phyloP scores from a whole-genome alignment of 1,139 yeast species.

The Saccharomyces hybrid region DNA sequence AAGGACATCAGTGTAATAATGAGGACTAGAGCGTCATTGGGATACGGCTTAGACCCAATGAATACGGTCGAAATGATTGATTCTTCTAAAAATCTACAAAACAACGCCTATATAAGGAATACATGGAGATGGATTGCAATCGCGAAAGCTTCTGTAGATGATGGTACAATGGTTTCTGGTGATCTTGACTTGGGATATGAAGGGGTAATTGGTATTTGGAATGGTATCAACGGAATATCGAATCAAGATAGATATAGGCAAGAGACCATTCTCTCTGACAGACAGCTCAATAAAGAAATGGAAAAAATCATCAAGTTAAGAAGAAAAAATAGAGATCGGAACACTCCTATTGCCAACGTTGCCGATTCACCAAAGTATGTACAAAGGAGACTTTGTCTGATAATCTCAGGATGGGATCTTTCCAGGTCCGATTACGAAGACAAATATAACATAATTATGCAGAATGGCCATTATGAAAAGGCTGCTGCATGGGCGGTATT shows the following conservation, averaged over 20 bases:
- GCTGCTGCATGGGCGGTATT: conserved; percentile 99
- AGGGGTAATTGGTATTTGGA: conserved; percentile 90
- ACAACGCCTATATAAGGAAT: conserved; percentile 54
- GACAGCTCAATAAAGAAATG: conserved; percentile 41
- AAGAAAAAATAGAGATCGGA: conserved; percentile 21
- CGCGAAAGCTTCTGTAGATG: conserved; percentile 58
- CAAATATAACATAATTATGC: conserved; percentile 51
- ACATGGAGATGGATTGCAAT: conserved; percentile 89
- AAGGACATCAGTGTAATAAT: conserved; percentile 64
- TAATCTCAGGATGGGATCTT: conserved; percentile 89
- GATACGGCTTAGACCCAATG: conserved; percentile 68
- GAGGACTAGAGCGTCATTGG: conserved; percentile 59
- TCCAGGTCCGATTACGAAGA: conserved; percentile 70
- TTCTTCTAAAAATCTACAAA: conserved; percentile 43
- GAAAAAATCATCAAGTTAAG: conserved; percentile 33
- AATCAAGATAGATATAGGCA: conserved; percentile 45
- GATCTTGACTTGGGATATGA: conserved; percentile 73
- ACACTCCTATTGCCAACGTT: conserved; percentile 13
- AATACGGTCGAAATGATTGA: conserved; percentile 58
- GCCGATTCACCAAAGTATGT: conserved; percentile 39
- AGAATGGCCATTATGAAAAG: conserved; percentile 61
- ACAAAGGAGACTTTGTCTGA: conserved; percentile 72
- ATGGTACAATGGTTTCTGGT: conserved; percentile 62
- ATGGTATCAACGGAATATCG: conserved; percentile 58
- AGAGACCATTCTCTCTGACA: conserved; percentile 36